Conservation (phyloP, 345 rosid genomes). For the Eucalyptus tenuipes region DNA sequence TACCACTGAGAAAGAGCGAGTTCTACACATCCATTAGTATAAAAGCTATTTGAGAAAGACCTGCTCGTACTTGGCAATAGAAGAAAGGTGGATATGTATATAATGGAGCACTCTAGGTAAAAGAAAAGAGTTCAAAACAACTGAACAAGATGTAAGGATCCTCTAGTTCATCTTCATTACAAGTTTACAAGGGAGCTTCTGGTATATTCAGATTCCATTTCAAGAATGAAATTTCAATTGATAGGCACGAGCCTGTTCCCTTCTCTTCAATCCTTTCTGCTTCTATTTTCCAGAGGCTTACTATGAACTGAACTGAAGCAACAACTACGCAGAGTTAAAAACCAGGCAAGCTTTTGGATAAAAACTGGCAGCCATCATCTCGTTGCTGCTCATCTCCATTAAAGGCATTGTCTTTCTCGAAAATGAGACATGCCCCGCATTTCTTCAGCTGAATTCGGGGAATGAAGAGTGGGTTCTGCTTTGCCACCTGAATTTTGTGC, state of each 20-base stretch:
- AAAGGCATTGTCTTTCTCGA: conserved; percentile 22
- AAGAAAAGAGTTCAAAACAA: not conserved
- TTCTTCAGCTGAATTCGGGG: conserved; percentile 21
- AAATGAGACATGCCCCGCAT: conserved; percentile 22
- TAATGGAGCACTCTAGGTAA: not conserved
- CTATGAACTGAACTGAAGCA: not conserved
- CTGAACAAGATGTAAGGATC: not conserved
- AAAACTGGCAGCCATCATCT: conserved; percentile 9
- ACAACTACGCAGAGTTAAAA: not conserved
- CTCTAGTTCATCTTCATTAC: not conserved
- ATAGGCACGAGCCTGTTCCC: too few species aligned
- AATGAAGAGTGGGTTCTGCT: not conserved
- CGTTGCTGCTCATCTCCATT: conserved; percentile 15
- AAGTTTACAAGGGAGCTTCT: not conserved
- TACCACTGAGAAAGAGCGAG: not conserved
- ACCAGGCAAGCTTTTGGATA: conserved; percentile 24
- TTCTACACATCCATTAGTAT: not conserved
- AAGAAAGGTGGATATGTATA: too few species aligned
- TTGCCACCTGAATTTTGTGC: conserved; percentile 10
- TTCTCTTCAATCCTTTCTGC: too few species aligned
- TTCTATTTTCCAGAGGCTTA: too few species aligned
- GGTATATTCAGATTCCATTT: too few species aligned
- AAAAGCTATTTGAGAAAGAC: not conserved
- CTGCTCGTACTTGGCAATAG: not conserved
- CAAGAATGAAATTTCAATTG: not conserved